phyloP scores from a whole-genome alignment of 495 filamentous ascomycete species.

The Tuber microsphaerosporum region DNA sequence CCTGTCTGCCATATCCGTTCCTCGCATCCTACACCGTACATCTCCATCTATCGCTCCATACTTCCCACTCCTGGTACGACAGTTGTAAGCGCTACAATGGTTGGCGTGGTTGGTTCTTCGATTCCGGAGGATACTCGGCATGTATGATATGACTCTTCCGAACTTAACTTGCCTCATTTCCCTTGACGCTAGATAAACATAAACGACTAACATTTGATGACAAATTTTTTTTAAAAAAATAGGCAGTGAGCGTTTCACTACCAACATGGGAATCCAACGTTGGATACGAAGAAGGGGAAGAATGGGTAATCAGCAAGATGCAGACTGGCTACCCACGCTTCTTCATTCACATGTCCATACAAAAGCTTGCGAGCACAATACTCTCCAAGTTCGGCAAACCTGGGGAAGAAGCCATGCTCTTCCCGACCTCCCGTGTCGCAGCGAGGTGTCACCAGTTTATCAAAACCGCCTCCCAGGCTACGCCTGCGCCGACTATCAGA shows the following conservation, averaged over 20 bases:
- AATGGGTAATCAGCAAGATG: constrained; percentile 79
- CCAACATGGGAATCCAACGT: constrained; percentile 89
- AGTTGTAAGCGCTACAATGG: constrained; percentile 13
- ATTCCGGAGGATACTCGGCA: constrained; percentile 58
- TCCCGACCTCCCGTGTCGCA: constrained; percentile 64
- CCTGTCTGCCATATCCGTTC: not conserved
- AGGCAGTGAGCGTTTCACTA: constrained; percentile 94
- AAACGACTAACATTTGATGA: constrained; percentile 14
- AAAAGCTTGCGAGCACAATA: constrained; percentile 62
- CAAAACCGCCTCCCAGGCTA: constrained; percentile 49
- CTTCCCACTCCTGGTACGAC: not conserved
- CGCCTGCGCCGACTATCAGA: constrained; percentile 49
- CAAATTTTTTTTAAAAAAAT: constrained; percentile 12
- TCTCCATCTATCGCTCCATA: not conserved
- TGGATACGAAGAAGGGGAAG: constrained; percentile 85
- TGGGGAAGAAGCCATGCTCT: constrained; percentile 66
- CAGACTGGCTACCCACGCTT: constrained; percentile 82
- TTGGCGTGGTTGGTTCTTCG: constrained; percentile 48
- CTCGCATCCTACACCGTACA: not conserved
- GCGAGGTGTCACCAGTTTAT: constrained; percentile 66
- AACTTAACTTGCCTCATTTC: not conserved
- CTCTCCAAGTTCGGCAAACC: constrained; percentile 56
- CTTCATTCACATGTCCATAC: constrained; percentile 82
- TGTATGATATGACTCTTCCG: constrained; percentile 44
- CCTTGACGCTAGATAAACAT: constrained; percentile 7